Conservation (phyloP, 1,284 basidiomycete genomes). For the Rhodotorula sp. region DNA sequence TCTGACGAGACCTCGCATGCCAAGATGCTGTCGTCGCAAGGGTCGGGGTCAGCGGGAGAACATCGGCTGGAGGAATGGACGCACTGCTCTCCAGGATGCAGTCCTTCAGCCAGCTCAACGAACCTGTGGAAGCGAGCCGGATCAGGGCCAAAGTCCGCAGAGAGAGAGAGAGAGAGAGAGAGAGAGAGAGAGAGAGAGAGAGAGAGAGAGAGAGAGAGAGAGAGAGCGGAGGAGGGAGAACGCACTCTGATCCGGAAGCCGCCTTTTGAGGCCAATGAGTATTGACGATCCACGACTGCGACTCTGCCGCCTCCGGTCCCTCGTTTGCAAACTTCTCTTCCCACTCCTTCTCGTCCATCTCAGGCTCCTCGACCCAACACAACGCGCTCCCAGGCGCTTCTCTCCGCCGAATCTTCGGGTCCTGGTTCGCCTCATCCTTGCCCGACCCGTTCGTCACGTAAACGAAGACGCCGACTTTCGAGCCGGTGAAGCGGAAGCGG, state of each 20-base stretch:
- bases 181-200: no score
- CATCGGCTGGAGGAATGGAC: not conserved
- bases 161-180: no score
- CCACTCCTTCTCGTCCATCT: not conserved
- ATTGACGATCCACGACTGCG: conserved; percentile 1
- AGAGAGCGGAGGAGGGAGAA: not conserved
- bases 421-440: not conserved
- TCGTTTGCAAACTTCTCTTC: not conserved
- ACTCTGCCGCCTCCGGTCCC: not conserved
- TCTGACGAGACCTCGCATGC: conserved; percentile 24
- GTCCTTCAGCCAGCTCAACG: conserved; percentile 7
- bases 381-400: conserved; percentile 15
- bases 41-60: not conserved
- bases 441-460: conserved; percentile 19
- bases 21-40: conserved; percentile 8
- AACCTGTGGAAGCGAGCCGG: conserved; percentile 2
- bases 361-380: conserved; percentile 29
- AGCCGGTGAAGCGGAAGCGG: conserved; percentile 25
- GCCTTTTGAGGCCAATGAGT: conserved; percentile 12
- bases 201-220: no score
- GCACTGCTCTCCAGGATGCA: conserved; percentile 25
- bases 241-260: conserved; percentile 20
- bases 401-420: not conserved
- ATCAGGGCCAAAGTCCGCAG: no score
- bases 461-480: conserved; percentile 32